Base-by-base conservation (phyloP, 176 grass and related monocot genomes). In the Secale cereale region DNA sequence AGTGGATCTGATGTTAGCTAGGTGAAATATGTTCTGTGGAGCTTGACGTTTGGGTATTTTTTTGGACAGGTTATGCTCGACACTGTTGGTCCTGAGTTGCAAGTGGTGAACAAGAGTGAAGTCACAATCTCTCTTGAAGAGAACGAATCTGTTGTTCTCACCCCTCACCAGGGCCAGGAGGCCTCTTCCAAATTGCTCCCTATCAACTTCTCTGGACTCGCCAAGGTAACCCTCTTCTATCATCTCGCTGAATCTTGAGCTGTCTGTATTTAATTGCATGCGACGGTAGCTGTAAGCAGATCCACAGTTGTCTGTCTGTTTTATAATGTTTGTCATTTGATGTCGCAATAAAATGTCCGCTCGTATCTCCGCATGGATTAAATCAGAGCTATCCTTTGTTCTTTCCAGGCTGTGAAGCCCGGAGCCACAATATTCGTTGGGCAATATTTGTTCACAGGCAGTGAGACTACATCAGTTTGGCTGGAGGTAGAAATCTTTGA, bases 401-500 rank as follows among this genome's bases (percentile, higher is more conserved):
- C 56, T 22, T 81, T 85, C 78, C 88, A 97, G 97, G 90, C 94
- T 65, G 72, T 99, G 75, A 99, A 87, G 43, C 94, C 91, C 41
- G 94, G 94, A 46, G 97, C 85, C 74, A 94, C 97, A 4, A 99
- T 99, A 89, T 99, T 99, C 80, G 93, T 99, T 19, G 97, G 97
- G 1, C 97, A 99, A 78, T 99, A 99, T 60, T 87, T 99, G 88
- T 99, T 99, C 88, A 99, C 97, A n/a, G 97, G 97, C 20, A 97
- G 97, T 17, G 97, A 99, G 85, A 99, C 94, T 83, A 99, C 97
- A 79, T 99, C 94, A 68, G 97, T 96, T 79, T 99, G 97, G 97
- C 83, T 99, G 83, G 90, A 99, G 94, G 97, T 99, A 88, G 39
- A 63, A 65, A 20, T 20, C 6, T 56, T 78, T 11, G 43, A 4